Percentiles rank a stretch among this genome's conserved stretches.
Evolutionary conservation across 768 basidiomycete genomes (phyloP).

Genomic region (Lactarius psammicola): DNA sequence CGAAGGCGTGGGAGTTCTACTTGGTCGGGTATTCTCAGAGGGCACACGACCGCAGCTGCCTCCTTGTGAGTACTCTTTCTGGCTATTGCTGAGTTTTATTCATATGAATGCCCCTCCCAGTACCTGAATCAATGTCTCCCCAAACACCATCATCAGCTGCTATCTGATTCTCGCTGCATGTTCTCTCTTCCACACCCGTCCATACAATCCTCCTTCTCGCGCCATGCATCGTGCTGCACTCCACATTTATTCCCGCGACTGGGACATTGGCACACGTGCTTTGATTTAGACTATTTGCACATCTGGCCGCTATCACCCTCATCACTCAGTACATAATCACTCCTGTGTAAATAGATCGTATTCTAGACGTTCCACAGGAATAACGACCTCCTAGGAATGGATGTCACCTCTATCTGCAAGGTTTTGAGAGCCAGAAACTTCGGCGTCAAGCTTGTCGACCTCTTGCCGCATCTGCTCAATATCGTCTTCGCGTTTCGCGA

Average conservation of each 20-base stretch:
- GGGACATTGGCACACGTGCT: conserved; percentile 3
- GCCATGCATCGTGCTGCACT: neutral
- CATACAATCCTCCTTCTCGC: neutral
- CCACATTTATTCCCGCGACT: neutral
- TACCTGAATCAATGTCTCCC: conserved; percentile 27
- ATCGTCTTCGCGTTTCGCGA: conserved; percentile 21
- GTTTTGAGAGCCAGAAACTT: conserved; percentile 1
- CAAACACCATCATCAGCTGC: conserved; percentile 22
- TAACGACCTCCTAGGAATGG: neutral
- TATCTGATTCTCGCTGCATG: conserved; percentile 10
- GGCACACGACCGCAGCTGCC: conserved; percentile 77
- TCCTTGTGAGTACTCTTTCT: conserved; percentile 53
- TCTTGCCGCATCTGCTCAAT: conserved; percentile 16
- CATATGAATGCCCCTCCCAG: neutral
- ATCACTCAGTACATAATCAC: conserved; percentile 24
- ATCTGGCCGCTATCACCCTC: neutral
- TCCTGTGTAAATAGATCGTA: conserved; percentile 24
- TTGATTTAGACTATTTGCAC: neutral
- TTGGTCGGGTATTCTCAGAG: conserved; percentile 86
- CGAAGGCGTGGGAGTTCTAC: conserved; percentile 91
- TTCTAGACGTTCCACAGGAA: conserved; percentile 13
- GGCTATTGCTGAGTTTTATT: neutral
- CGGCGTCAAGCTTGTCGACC: conserved; percentile 8
- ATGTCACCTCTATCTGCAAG: neutral
- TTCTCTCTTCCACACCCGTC: neutral